Evolutionary conservation across 1,139 yeast genomes (phyloP), one percentile per base, ranked within the genome.

Genomic region (Kluyveromyces sp.): DNA sequence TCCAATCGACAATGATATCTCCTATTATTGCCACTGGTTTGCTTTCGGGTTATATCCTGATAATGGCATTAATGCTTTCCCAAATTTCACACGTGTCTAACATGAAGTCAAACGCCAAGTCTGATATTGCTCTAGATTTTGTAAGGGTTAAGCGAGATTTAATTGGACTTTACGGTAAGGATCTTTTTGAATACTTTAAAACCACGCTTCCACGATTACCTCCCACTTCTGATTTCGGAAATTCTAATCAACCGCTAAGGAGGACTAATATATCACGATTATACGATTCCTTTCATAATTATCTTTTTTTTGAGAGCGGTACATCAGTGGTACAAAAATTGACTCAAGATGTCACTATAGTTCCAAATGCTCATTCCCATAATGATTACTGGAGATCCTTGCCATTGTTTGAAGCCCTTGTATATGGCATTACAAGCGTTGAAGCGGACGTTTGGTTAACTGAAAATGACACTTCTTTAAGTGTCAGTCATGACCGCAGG

Each of bases 361-460:
- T 74, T 32, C 70, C 72, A 45, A 77, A 77, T 4, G 68, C 82
- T 25, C 92, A 83, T 56, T 80, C 88, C 0, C 92, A 84, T 59
- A 84, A 83, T 58, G 92, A 84, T 59, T 84, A 84, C 61, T 81
- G 87, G 88, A 68, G 90, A 53, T 53, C 61, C 2, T 60, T 67
- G 4, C 92, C 92, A 0, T 67, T 84, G 7, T 70, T 77, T 48
- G 83, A 80, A 50, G 90, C 89, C 0, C 62, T 83, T 34, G 66
- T 72, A 10, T 63, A 67, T 30, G 92, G 90, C 1, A 74, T 77
- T 28, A 71, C 71, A 43, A 78, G 87, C 43, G 73, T 83, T 6
- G 92, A 84, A 62, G 83, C 85, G 27, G 94, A 84, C 60, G 76
- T 83, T 38, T 84, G 88, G 88, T 64, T 67, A 39, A 71, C 73